Conservation (phyloP, 2,329 filamentous ascomycete species). For the Neurospora sp. region DNA sequence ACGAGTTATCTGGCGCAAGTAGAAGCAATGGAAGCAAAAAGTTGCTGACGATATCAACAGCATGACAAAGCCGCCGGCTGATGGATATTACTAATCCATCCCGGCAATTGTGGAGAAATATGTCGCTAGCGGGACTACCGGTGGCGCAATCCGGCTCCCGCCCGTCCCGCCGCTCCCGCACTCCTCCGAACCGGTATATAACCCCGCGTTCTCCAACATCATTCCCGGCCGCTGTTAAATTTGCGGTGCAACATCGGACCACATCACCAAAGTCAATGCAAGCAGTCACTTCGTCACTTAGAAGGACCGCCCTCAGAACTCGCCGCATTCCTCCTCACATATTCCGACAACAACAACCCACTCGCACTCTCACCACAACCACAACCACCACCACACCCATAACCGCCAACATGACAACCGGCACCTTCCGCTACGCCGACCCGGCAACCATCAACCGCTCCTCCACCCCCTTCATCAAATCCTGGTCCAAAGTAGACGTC, state of each 20-base stretch:
- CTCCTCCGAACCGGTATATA: background rate
- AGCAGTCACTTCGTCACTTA: background rate
- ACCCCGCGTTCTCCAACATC: background rate
- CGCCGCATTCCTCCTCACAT: background rate
- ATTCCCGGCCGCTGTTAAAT: background rate
- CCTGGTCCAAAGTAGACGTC: conserved; percentile 57
- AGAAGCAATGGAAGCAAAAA: background rate
- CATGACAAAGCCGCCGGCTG: background rate
- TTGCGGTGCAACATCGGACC: background rate
- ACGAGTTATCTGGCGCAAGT: background rate
- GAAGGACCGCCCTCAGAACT: background rate
- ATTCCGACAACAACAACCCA: background rate
- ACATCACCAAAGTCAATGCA: background rate
- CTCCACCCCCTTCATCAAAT: conserved; percentile 29
- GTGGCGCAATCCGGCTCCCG: background rate
- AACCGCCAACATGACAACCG: conserved; percentile 15
- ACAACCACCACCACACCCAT: background rate
- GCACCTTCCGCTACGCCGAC: conserved; percentile 51
- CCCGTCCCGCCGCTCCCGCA: background rate
- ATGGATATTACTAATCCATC: background rate
- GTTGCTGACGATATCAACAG: background rate
- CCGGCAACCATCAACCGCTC: conserved; percentile 28
- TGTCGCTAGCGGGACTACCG: background rate
- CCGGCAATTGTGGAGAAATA: background rate
- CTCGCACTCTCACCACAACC: background rate